Percentiles rank a stretch among this genome's conserved stretches.
Evolutionary conservation across 768 basidiomycete genomes (phyloP).

Genomic region (Trametopsis cervina): DNA sequence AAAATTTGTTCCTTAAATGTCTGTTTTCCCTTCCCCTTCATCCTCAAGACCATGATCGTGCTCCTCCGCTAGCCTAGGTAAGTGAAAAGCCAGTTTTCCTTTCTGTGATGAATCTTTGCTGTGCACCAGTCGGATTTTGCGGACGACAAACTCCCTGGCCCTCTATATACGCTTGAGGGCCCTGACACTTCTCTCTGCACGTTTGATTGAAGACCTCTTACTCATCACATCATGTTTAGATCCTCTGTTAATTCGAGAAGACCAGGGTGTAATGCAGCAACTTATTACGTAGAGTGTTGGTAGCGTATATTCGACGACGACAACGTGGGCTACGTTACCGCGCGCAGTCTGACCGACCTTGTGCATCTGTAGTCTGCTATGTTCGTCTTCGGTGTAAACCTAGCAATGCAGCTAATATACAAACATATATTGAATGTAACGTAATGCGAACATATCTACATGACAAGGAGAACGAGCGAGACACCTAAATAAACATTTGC

Average conservation of each 20-base stretch:
- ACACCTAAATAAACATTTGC: slow-evolving; percentile 66
- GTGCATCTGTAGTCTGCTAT: too few species aligned
- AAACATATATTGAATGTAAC: slow-evolving; percentile 6
- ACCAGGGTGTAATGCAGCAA: too few species aligned
- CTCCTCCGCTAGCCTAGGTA: not conserved
- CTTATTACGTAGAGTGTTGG: too few species aligned
- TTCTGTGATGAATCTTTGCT: slow-evolving; percentile 21
- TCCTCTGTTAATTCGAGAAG: too few species aligned
- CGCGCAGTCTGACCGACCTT: too few species aligned
- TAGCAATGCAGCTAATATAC: slow-evolving; percentile 6
- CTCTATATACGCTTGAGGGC: slow-evolving; percentile 25
- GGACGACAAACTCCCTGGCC: slow-evolving; percentile 23
- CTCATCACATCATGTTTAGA: not conserved
- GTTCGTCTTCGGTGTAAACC: too few species aligned
- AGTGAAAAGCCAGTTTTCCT: not conserved
- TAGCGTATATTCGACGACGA: too few species aligned
- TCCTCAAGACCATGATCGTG: slow-evolving; percentile 8
- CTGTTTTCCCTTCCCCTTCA: not conserved
- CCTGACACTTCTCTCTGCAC: slow-evolving; percentile 16
- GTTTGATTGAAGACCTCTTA: not conserved
- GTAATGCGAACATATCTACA: not conserved
- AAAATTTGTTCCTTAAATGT: not conserved
- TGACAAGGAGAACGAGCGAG: not conserved
- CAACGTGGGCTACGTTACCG: too few species aligned
- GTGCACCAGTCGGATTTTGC: slow-evolving; percentile 25